Base-by-base conservation (phyloP, 345 rosid genomes). In the Ceriops tagal region DNA sequence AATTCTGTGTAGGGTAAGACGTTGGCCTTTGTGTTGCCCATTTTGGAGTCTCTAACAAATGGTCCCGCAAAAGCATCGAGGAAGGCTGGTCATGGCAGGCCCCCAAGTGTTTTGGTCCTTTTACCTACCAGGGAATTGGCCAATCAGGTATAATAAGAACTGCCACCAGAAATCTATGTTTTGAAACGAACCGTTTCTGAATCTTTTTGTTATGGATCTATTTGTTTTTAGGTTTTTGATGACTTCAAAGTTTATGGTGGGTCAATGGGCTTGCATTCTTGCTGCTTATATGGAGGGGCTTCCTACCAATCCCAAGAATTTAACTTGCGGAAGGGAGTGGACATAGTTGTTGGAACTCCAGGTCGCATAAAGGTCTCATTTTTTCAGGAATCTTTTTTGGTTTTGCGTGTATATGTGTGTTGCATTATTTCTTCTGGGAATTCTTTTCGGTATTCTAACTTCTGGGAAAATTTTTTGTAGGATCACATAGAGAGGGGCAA, bases 101-200 rank as follows among this genome's bases (percentile, higher is more conserved):
- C 92, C 16, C 98, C 99, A 1, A 85, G 92, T 72, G 97, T 92
- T 78, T 67, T 96, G 82, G 97, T 96, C 26, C 98, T 96, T 71
- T 62, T 96, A 70, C 99, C 99, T 0, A 96, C 99, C 21, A 88
- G 99, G 78, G 98, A 96, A 75, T 82, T 96, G 78, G 99, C 98
- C 65, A 85, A 74, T 65, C 97, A 96, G 96, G 99, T 92, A 80
- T 47, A 3, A 1, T 15, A 15, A 4, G 1, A 28, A 53, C 26
- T 63, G 15, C 26, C 37, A 30, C 32, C 13, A 8, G 28, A 21
- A 22, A 2, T 13, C 13, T 18, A 1, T 9, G 18, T 64, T n/a
- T 51, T 37, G 31, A 20, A 11, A 9, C 5, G 57, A 13, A 58
- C 11, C 52, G 55, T 64, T 66, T 53, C 47, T 66, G 4, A 62